phyloP scores from a whole-genome alignment of 2,329 filamentous ascomycete species.

The Scytalidium sp. region DNA sequence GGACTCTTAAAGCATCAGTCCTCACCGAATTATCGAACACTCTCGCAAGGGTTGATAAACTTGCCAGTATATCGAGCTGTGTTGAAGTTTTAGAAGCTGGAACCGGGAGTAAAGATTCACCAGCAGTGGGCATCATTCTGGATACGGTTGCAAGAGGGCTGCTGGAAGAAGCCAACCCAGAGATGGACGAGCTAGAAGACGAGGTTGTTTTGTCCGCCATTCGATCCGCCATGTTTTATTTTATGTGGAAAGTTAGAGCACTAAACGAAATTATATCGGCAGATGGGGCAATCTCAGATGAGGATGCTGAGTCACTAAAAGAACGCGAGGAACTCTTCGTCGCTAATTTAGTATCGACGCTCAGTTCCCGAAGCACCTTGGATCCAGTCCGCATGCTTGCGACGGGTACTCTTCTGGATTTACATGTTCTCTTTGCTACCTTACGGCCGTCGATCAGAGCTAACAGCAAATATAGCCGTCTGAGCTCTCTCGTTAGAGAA shows the following conservation, averaged over 20 bases:
- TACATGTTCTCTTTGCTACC: conserved; percentile 76
- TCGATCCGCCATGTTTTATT: conserved; percentile 79
- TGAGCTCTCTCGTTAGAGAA: conserved; percentile 64
- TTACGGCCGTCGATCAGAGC: conserved; percentile 50
- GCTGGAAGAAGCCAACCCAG: conserved; percentile 59
- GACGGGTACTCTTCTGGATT: conserved; percentile 74
- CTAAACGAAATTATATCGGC: conserved; percentile 51
- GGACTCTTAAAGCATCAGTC: conserved; percentile 61
- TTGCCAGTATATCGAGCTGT: conserved; percentile 77
- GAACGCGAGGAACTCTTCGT: conserved; percentile 54
- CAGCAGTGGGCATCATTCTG: conserved; percentile 67
- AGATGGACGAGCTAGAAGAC: conserved; percentile 74
- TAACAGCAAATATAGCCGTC: conserved; percentile 48
- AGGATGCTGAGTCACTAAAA: conserved; percentile 59
- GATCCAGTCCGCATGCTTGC: conserved; percentile 77
- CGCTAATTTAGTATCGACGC: conserved; percentile 62
- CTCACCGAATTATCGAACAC: conserved; percentile 71
- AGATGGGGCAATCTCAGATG: conserved; percentile 53
- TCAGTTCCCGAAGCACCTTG: conserved; percentile 65
- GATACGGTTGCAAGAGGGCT: conserved; percentile 72
- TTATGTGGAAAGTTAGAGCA: conserved; percentile 84
- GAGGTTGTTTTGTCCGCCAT: conserved; percentile 74
- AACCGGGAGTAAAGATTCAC: conserved; percentile 40
- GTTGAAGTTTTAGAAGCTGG: conserved; percentile 69
- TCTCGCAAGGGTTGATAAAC: conserved; percentile 74